Base-by-base conservation (phyloP, 1,284 basidiomycete species). In the Microbotryum violaceum region DNA sequence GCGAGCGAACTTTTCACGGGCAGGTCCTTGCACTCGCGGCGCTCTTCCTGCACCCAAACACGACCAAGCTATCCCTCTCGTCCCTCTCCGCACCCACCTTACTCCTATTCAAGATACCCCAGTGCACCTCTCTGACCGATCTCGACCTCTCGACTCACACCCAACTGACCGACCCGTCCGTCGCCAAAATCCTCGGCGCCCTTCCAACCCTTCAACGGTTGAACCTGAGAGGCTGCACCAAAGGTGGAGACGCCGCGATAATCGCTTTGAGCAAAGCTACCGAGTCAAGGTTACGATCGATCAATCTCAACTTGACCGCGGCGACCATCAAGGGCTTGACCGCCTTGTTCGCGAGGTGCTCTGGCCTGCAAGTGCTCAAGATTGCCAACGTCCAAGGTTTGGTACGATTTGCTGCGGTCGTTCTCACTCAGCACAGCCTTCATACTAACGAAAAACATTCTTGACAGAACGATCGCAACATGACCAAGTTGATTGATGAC, bases 261-360 rank as follows among this genome's bases (percentile, higher is more conserved):
- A 57, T 68, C 6, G 70, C 67, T 14, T 42, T 71, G 10, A 58
- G 63, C 7, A 61, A 62, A 48, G 64, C 62, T 16, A 58, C 65
- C 27, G 62, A 63, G n/a, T 46, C 52, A 7, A 54, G 58, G 14
- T 49, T 72, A 16, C 55, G 46, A 14, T 23, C 37, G 5, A 63
- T 60, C 25, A 71, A 72, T 45, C 56, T 72, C 2, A 64, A 63
- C 12, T 58, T 70, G 27, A 70, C 69, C 20, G 70, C 70, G 7
- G 70, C 69, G 8, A 68, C 58, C 10, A 51, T 62, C 2, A 67
- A 68, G 47, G 70, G 71, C 9, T 49, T 72, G 14, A 62, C 54
- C 7, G 55, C 56, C 16, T 29, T 72, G n/a, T 46, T 72, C 1
- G 55, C 61, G 37, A 48, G 62, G 21, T 71, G 70, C 53, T 51